Percentiles rank a stretch among this genome's conserved stretches.
Evolutionary conservation across 2,329 filamentous ascomycete species (phyloP).

Genomic region (Sporothrix phasma): DNA sequence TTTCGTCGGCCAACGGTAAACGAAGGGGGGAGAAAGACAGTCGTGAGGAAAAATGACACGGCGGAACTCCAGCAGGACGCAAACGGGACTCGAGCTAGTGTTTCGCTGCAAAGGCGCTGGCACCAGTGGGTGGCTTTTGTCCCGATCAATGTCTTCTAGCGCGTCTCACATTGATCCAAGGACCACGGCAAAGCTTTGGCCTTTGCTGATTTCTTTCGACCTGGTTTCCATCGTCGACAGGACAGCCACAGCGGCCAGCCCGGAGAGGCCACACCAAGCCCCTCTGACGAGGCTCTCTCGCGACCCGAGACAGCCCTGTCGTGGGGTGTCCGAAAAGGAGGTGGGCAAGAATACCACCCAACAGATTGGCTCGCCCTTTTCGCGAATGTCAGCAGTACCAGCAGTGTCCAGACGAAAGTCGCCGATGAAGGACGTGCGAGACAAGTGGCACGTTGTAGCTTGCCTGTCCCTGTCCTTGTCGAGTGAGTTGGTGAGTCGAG

Average conservation of each 20-base stretch:
- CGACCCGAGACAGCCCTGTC: not conserved
- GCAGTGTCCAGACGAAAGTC: too few species aligned
- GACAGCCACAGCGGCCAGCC: not conserved
- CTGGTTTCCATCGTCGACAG: too few species aligned
- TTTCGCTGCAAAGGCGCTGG: conserved; percentile 3
- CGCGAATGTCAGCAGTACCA: too few species aligned
- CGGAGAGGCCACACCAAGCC: not conserved
- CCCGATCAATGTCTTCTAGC: not conserved
- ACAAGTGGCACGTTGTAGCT: too few species aligned
- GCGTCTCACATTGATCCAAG: not conserved
- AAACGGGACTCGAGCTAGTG: not conserved
- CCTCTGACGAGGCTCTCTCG: not conserved
- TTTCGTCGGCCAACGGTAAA: not conserved
- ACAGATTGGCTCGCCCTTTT: too few species aligned
- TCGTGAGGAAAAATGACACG: not conserved
- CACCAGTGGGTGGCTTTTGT: not conserved
- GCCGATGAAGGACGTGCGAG: too few species aligned
- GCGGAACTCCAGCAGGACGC: too few species aligned
- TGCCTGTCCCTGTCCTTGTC: too few species aligned
- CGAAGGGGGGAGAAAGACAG: not conserved
- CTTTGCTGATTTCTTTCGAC: too few species aligned
- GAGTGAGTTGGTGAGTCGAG: too few species aligned
- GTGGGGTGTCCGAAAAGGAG: not conserved
- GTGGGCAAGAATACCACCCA: not conserved
- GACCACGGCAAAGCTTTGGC: too few species aligned